These are phyloP conservation scores for Pythium sp. DNA, from an alignment of 352 stramenopile genomes.

Conservation along the genomic window DNA sequence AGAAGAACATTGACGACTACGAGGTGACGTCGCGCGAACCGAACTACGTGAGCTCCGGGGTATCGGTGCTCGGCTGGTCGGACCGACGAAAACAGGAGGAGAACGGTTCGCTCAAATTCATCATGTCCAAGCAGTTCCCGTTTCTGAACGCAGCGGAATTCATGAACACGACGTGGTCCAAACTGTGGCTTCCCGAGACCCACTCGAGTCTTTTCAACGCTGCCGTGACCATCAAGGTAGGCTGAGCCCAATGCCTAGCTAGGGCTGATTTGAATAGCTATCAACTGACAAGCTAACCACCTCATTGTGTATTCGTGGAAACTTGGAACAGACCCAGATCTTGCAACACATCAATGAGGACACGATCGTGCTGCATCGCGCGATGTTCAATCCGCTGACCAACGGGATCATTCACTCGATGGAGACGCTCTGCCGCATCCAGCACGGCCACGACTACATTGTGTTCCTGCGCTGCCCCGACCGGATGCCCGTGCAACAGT, in stretches of 20 bases:
- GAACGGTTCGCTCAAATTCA: constrained; percentile 14
- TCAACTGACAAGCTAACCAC: neutral
- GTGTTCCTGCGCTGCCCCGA: constrained; percentile 34
- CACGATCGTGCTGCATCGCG: constrained; percentile 33
- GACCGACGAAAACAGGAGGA: constrained; percentile 18
- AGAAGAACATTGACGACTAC: constrained; percentile 27
- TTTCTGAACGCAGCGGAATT: constrained; percentile 14
- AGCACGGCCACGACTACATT: constrained; percentile 23
- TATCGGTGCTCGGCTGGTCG: constrained; percentile 16
- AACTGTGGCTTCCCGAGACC: constrained; percentile 23
- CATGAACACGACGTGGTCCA: constrained; percentile 30
- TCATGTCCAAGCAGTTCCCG: constrained; percentile 21
- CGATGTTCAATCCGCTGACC: constrained; percentile 36
- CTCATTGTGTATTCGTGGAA: neutral
- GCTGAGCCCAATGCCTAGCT: neutral
- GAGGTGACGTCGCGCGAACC: constrained; percentile 20
- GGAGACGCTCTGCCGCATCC: constrained; percentile 32
- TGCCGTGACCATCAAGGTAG: constrained; percentile 25
- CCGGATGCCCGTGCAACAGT: constrained; percentile 20
- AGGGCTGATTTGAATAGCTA: neutral
- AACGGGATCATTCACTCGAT: constrained; percentile 29
- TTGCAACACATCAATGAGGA: constrained; percentile 38
- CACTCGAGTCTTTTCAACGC: constrained; percentile 32
- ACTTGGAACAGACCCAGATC: constrained; percentile 20
- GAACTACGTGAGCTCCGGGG: constrained; percentile 26